phyloP scores from a whole-genome alignment of 2,329 filamentous ascomycete genomes.

The Ceratocystis diversiconidia region DNA sequence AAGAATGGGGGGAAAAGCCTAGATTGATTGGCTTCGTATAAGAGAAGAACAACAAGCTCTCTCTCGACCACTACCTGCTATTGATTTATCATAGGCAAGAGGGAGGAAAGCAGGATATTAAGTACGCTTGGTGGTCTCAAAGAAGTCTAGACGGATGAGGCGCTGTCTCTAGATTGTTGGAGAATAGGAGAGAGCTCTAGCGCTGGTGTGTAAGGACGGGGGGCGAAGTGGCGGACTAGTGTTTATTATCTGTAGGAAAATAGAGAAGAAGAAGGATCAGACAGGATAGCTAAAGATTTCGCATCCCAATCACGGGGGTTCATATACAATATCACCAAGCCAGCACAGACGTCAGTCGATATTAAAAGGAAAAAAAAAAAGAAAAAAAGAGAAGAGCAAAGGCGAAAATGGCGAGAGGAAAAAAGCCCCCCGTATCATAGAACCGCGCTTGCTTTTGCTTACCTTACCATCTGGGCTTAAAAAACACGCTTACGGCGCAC shows the following conservation, averaged over 20 bases:
- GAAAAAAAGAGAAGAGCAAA: neutral
- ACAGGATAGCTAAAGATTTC: neutral
- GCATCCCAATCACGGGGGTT: neutral
- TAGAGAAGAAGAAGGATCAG: neutral
- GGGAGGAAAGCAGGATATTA: neutral
- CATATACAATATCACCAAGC: neutral
- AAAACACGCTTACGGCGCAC: too few species aligned
- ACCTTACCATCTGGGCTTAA: too few species aligned
- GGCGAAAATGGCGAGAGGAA: neutral
- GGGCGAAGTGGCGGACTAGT: neutral
- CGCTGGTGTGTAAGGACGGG: neutral
- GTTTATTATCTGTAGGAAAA: neutral
- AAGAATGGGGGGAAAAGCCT: neutral
- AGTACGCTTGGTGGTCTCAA: neutral
- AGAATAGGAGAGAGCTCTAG: neutral
- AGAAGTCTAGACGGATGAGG: neutral
- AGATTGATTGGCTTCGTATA: neutral
- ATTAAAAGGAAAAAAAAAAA: neutral
- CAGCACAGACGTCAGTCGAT: slow-evolving; percentile 1
- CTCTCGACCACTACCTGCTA: neutral
- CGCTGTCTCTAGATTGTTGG: neutral
- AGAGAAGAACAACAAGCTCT: neutral
- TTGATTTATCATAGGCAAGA: neutral
- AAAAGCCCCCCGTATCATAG: neutral
- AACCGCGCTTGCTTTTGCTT: neutral